Evolutionary conservation across 768 basidiomycete species (phyloP), one percentile per base, ranked within the genome.

Genomic region (Nidula microcarpa): DNA sequence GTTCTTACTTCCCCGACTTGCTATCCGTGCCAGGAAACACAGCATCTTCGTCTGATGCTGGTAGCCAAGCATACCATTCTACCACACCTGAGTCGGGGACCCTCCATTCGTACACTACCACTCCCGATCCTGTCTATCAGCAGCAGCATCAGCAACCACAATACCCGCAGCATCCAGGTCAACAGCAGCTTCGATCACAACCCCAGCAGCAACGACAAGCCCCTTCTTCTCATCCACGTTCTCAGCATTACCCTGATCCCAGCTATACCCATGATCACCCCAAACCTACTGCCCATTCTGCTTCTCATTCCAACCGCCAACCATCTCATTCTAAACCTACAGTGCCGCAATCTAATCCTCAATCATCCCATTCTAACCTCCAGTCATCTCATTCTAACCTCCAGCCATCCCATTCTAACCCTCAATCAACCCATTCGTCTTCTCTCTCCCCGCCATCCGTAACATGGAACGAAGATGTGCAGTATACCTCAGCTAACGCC

Each of bases 101-200:
- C 11, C 36, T 54, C 10, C 65, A 63, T 51, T 68, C 70, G 16
- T 65, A 66, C 45, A 53, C 65, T 16, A 64, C 54, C 41, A 61
- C 67, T 6, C 64, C 69, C 23, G 68, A 68, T 46, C 61, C 66
- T 37, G 52, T 56, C n/a, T 68, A 67, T 51, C 69, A 68, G 30
- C 62, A 64, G 45, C 62, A 58, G 23, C 56, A 47, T 13, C 53
- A 55, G 11, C 30, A 44, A 47, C 52, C 33, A 14, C 52, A 41
- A n/a, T 55, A 51, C 36, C 55, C 35, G 43, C 58, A 54, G 41
- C 62, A 49, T 43, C 34, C 52, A 23, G 23, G 23, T 33, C 43
- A 41, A 51, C 57, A 43, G 33, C 46, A 51, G 10, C 36, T 54
- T 43, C 47, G 23, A 23, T 23, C 46, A 51, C 52, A 47, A 41